phyloP scores from a whole-genome alignment of 164 flowering plant genomes.

The Litsea cubeba region DNA sequence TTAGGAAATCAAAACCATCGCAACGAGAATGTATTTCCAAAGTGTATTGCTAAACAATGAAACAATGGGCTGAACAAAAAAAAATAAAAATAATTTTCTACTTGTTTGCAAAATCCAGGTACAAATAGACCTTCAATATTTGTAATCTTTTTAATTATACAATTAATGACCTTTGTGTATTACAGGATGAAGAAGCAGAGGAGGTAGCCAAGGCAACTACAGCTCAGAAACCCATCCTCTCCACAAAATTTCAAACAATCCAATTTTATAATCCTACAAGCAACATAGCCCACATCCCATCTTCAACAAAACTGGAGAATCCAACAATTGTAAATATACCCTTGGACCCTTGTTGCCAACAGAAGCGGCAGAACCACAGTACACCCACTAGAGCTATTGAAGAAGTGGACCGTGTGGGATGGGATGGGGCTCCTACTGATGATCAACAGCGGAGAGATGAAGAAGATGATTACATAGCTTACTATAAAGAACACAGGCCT shows the following conservation, averaged over 20 bases:
- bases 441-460: neutral
- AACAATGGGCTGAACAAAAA: neutral
- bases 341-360: neutral
- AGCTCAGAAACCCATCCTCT: neutral
- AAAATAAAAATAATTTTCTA: neutral
- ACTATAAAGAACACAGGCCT: constrained; percentile 1
- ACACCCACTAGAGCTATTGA: neutral
- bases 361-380: neutral
- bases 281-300: neutral
- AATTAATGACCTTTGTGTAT: neutral
- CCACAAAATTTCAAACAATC: neutral
- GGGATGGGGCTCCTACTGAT: neutral
- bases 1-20: neutral
- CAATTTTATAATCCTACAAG: neutral
- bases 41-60: neutral
- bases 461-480: neutral
- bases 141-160: neutral
- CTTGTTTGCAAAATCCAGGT: neutral
- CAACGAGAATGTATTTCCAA: neutral
- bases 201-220: neutral
- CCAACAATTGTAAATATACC: neutral
- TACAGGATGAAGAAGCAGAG: neutral
- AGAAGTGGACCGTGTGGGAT: neutral
- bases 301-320: neutral
- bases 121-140: neutral